Base-by-base conservation (phyloP, 305 asterid genomes). In the Fraxinus sp. region DNA sequence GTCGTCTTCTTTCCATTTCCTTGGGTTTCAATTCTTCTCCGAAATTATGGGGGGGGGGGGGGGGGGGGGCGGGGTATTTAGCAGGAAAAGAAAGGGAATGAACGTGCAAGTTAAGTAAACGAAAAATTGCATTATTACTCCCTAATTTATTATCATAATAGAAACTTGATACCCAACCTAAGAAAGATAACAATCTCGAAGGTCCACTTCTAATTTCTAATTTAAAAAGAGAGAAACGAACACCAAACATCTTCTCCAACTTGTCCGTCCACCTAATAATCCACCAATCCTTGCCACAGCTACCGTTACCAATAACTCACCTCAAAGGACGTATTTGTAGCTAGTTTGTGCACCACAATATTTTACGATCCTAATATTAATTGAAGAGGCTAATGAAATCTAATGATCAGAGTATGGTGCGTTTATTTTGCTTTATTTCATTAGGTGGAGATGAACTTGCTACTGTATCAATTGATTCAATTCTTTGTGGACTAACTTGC, bases 21-120 rank as follows among this genome's bases (percentile, higher is more conserved):
- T 62, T n/a, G 79, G 86, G 79, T 82, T 84, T 81, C 79, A 33
- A 79, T 81, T 72, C 86, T 26, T 79, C 36, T 39, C 78, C 85
- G 82, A 82, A 86, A 80, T 79, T 84, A 77, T 36, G 39, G 39
- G 39, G 37, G n/a, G n/a, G n/a, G n/a, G n/a, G n/a, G n/a, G n/a
- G n/a, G n/a, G n/a, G n/a, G 35, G 36, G 74, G 36, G 18, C n/a
- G n/a, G 5, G 28, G 13, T 81, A 2, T 8, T 64, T 32, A 37
- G 16, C 62, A 2, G n/a, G 1, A 2, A 5, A 11, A 6, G 79
- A 55, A 16, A 37, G 0, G 36, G 74, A 66, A 66, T 20, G 28
- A 9, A 24, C 35, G 18, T 9, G 0, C 16, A 26, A 0, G 26
- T 24, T 66, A 24, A 3, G 35, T 64, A 24, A 28, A 26, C 7